Base-by-base conservation (phyloP, 345 rosid species). In the Linum usitatissimum region DNA sequence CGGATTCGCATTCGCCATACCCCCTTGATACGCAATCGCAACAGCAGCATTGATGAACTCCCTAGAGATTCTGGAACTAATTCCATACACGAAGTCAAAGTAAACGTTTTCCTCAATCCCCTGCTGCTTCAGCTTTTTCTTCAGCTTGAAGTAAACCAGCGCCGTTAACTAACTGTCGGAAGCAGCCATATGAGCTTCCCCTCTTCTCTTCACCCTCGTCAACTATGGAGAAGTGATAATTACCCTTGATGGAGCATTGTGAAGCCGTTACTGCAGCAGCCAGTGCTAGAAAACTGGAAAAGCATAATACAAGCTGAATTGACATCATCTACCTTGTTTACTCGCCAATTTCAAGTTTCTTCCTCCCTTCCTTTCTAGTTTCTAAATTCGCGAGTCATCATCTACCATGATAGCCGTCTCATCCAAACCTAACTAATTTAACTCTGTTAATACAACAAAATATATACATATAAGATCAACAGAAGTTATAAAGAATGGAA, bases 191-290 rank as follows among this genome's bases (percentile, higher is more conserved):
- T 68, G 66, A 3, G 62, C 61, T 0, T 18, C 36, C 3, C 66
- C 66, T 8, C 42, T 3, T 14, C 62, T n/a, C 34, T 61, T 30
- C n/a, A 62, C 53, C n/a, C 64, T n/a, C n/a, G n/a, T n/a, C n/a
- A 17, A 6, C 49, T 18, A 14, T 36, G 10, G 36, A 18, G 28
- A n/a, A 6, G 36, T 59, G 14, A 10, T 45, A 23, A 19, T 67
- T 14, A 80, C 87, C 87, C 36, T 69, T 18, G 66, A 74, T 61
- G 15, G 87, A 68, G 71, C 83, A 78, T 38, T 42, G 63, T 40
- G 76, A 73, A 78, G 81, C 79, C 45, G 55, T 70, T 39, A 51
- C 59, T 51, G 63, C n/a, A 14, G 66, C 66, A 42, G 61, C 55
- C 17, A 69, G 19, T 8, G 68, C 4, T 61, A 71, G 15, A 18